Conservation (phyloP, 2,329 filamentous ascomycete genomes). For the Phoma sp. region DNA sequence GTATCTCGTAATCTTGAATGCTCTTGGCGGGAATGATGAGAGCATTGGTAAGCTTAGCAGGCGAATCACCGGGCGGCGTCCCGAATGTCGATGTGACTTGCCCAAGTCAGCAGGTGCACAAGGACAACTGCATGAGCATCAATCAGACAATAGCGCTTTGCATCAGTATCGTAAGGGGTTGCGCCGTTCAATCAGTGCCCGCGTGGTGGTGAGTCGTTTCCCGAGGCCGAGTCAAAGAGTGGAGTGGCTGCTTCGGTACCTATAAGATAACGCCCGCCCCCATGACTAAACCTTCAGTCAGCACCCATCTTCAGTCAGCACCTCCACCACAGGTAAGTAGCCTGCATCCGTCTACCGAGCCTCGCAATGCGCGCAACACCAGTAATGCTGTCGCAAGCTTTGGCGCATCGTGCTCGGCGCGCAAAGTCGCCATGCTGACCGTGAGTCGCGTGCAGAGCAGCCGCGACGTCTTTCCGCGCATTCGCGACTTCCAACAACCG, state of each 20-base stretch:
- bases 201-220: constrained; percentile 3
- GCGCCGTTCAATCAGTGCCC: constrained; percentile 7
- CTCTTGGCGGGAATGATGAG: constrained; percentile 18
- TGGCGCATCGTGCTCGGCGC: constrained; percentile 7
- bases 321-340: constrained; percentile 27
- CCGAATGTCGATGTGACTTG: constrained; percentile 13
- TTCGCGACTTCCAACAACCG: constrained; percentile 8
- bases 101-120: constrained; percentile 25
- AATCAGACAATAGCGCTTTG: constrained; percentile 11
- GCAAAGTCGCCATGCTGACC: constrained; percentile 5
- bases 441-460: constrained; percentile 1
- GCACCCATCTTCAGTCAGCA: constrained; percentile 4
- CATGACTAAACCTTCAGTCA: neutral
- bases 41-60: constrained; percentile 30
- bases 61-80: constrained; percentile 17
- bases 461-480: constrained; percentile 5
- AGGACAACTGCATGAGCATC: constrained; percentile 10
- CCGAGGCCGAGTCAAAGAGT: neutral
- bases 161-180: constrained; percentile 2
- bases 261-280: constrained; percentile 8
- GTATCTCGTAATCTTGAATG: constrained; percentile 18
- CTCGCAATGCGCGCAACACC: constrained; percentile 10
- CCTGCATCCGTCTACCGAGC: constrained; percentile 3
- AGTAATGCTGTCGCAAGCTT: constrained; percentile 3
- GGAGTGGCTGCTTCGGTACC: neutral